Base-by-base conservation (phyloP, 768 basidiomycete genomes). In the Phallus indusiatus region DNA sequence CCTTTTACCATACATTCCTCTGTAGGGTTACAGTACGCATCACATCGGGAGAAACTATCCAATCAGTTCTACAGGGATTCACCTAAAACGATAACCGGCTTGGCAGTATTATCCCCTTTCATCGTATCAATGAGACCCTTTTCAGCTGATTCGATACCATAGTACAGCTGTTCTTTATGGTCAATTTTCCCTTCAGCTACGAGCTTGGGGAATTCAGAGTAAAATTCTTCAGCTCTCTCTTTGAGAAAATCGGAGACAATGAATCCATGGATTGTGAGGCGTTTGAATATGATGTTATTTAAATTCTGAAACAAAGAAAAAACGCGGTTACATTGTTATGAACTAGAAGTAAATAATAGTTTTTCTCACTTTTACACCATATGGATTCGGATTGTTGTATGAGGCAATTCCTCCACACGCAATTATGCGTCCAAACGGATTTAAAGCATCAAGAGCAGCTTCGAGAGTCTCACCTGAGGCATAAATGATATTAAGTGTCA, bases 151-250 rank as follows among this genome's bases (percentile, higher is more conserved):
- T 78, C 77, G 36, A 83, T 67, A 1, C 81, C 81, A 5, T 67
- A 65, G 9, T 67, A 72, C 1, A 80, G 57, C 47, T 81, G 74
- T 61, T 83, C 82, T 8, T 62, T 68, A 51, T 76, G 73, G 65
- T 77, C 78, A 53, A 82, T 60, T 64, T 80, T 73, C 2, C 81
- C 80, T 2, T 66, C 71, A 3, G 72, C 75, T 35, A 83, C 63
- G 46, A 70, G 68, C 5, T 66, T 64, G 4, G 79, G 76, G 1
- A 82, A 55, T 5, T 67, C 70, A 10, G 66, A 65, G 54, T 74
- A 74, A 68, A 83, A 83, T 6, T 70, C 74, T 8, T 69, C 68
- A 2, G 55, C 49, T 65, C 77, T 75, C 18, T 11, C 20, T 21
- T 50, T 48, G 48, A 57, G 65, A 59, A 69, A 69, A 54, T 72